Conservation (phyloP, 495 filamentous ascomycete genomes). For the Neurospora sp. region DNA sequence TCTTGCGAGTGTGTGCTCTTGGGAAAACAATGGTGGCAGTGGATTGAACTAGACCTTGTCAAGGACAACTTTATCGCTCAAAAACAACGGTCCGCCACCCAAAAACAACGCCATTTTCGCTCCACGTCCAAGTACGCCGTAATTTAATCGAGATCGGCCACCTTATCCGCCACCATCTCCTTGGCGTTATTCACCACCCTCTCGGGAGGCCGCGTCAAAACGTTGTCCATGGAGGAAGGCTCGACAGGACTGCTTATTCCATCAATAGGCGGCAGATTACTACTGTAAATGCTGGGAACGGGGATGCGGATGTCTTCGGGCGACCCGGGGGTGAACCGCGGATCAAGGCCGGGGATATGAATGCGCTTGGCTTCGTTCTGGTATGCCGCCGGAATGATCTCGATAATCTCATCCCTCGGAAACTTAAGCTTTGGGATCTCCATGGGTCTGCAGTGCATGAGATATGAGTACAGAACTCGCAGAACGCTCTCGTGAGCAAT, state of each 20-base stretch:
- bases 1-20: background rate
- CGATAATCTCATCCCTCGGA: slow-evolving; percentile 92
- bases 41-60: background rate
- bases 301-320: slow-evolving; percentile 81
- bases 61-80: background rate
- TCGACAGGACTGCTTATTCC: slow-evolving; percentile 26
- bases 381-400: slow-evolving; percentile 96
- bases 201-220: slow-evolving; percentile 26
- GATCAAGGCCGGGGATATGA: slow-evolving; percentile 43
- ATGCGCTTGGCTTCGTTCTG: slow-evolving; percentile 91
- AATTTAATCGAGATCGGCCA: slow-evolving; percentile 35
- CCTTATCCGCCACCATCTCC: slow-evolving; percentile 37
- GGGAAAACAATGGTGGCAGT: background rate
- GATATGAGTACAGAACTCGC: slow-evolving; percentile 91
- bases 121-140: background rate
- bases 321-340: slow-evolving; percentile 47
- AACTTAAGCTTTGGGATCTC: slow-evolving; percentile 93
- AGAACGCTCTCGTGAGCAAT: slow-evolving; percentile 97
- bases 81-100: background rate
- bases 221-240: slow-evolving; percentile 10
- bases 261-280: slow-evolving; percentile 18
- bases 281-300: slow-evolving; percentile 40
- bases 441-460: slow-evolving; percentile 96
- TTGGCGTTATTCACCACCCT: slow-evolving; percentile 36
- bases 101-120: background rate